Base-by-base conservation (phyloP, 257 asterid genomes). In the Lycium barbarum region DNA sequence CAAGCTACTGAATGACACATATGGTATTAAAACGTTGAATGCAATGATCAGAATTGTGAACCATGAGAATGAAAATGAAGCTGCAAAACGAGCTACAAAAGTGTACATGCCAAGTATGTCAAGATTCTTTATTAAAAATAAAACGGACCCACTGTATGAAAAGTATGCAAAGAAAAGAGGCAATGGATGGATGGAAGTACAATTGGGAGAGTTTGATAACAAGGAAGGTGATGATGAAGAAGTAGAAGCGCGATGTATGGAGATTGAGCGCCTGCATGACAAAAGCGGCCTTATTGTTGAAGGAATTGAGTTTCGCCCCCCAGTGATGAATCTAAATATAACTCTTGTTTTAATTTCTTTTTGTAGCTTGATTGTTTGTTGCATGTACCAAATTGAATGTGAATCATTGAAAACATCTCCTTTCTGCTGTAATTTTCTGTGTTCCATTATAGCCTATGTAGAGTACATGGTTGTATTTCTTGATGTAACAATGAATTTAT, bases 151-250 rank as follows among this genome's bases (percentile, higher is more conserved):
- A 67, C 78, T 35, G 22, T 22, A 9, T 9, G 84, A 88, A 62
- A 49, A 83, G 47, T 18, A 54, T 20, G 80, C 68, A 4, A 54
- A 15, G 26, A 78, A n/a, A 43, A 88, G 90, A 53, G 45, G 7
- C 0, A 92, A 90, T 45, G 88, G 89, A 22, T 86, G 89, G 93
- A 74, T 81, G 89, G 91, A 90, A 74, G 14, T 86, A 38, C 84
- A 86, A 20, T 3, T 89, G 87, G 92, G 89, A 4, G 78, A 78
- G 40, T 86, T 90, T 38, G 76, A 62, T 6, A 76, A 70, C 17
- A 84, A 66, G 6, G 6, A 7, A 15, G 89, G 89, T 35, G 88
- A 79, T 66, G 83, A 70, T 3, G 91, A 88, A 4, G 89, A 83
- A 70, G 88, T 83, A 54, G 92, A 89, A 81, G 87, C 89, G 8